Evolutionary conservation across 148 eudicot genomes (phyloP), one percentile per base, ranked within the genome.

Genomic region (Suaeda aralocaspica): DNA sequence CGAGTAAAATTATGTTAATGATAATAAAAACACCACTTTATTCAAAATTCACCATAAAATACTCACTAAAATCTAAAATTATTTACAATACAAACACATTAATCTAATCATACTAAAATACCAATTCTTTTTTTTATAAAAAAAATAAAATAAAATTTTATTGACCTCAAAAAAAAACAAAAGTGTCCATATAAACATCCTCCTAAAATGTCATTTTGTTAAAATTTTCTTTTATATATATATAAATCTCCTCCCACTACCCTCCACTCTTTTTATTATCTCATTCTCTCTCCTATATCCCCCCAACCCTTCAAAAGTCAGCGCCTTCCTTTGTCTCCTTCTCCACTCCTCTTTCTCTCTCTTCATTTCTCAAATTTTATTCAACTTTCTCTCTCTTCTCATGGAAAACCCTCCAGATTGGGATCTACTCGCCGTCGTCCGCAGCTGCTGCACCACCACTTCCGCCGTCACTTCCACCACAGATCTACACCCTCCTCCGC

Each of bases 361-460:
- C 49, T 60, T 18, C 36, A 21, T 60, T 36, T 8, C 41, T 42
- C 33, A 41, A 28, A 0, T 12, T 52, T 29, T 39, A n/a, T 19
- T 67, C 33, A 19, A 21, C 61, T 41, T 31, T 64, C 39, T 57
- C 34, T 55, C 29, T 66, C 52, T 0, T 34, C 21, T 22, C 61
- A 72, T 77, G 80, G 80, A 77, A 44, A 61, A 25, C 44, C 71
- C 76, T 56, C 70, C 77, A 62, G 96, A 90, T 68, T 90, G 96
- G 96, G 96, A 88, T 82, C 89, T 90, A 3, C 86, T 84, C 3
- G 96, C 96, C 58, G 92, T 90, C 51, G 96, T 90, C 77, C 70
- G 96, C 72, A 79, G 92, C 78, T 82, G 89, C 81, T 53, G 74
- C 75, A 13, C 82, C 66, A 26, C 93, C 75, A 6, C 84, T 65